Conservation (phyloP, 1,284 basidiomycete species). For the Sporisorium iseilematis-ciliati region DNA sequence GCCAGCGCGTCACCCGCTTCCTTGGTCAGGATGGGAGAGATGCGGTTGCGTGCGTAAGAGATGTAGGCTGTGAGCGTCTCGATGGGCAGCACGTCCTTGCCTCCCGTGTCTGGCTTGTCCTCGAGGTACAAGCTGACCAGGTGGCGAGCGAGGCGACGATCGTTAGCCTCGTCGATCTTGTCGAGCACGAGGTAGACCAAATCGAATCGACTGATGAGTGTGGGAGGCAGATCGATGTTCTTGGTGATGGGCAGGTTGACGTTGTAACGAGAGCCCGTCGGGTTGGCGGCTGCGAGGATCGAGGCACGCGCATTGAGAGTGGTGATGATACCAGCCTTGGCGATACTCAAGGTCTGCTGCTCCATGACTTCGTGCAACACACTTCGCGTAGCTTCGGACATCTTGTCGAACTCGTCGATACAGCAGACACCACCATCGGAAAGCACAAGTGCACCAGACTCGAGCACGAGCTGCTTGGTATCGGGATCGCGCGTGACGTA, state of each 20-base stretch:
- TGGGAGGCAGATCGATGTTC: slow-evolving; percentile 85
- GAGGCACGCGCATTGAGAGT: slow-evolving; percentile 97
- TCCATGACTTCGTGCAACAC: slow-evolving; percentile 99
- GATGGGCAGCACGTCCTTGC: slow-evolving; percentile 83
- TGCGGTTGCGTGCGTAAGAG: slow-evolving; percentile 88
- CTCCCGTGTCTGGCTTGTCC: slow-evolving; percentile 80
- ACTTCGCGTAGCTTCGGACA: slow-evolving; percentile 95
- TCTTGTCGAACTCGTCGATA: slow-evolving; percentile 99
- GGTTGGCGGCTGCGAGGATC: slow-evolving; percentile 95
- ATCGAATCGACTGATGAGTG: slow-evolving; percentile 97
- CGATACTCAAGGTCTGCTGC: slow-evolving; percentile 99
- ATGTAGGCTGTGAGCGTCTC: slow-evolving; percentile 94
- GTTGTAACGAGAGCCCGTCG: slow-evolving; percentile 95
- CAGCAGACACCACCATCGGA: slow-evolving; percentile 99
- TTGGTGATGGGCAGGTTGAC: slow-evolving; percentile 81
- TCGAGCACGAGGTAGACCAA: slow-evolving; percentile 97
- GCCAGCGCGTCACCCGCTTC: slow-evolving; percentile 88
- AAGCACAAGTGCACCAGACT: slow-evolving; percentile 95
- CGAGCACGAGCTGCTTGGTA: slow-evolving; percentile 95
- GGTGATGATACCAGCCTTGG: slow-evolving; percentile 99
- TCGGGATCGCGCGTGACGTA: slow-evolving; percentile 98
- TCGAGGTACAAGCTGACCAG: slow-evolving; percentile 93
- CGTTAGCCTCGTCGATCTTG: slow-evolving; percentile 84
- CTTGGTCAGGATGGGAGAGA: slow-evolving; percentile 89
- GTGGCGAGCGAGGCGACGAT: slow-evolving; percentile 91